These are phyloP conservation scores for Haplosporangium gracile DNA, from an alignment of 192 early-diverging fungal genomes.

Conservation along the genomic window DNA sequence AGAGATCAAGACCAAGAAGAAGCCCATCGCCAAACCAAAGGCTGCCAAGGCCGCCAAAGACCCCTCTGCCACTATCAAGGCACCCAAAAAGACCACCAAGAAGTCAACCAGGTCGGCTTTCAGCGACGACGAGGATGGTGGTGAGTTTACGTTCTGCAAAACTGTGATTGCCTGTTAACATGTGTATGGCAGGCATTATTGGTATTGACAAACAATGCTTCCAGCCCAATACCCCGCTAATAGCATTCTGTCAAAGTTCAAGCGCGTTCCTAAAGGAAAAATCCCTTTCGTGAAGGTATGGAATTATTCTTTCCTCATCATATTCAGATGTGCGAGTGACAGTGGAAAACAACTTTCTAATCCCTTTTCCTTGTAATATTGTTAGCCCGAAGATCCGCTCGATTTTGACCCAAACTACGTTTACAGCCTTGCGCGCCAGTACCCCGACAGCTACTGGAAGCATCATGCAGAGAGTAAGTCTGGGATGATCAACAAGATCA, in stretches of 20 bases:
- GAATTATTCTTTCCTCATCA: no score
- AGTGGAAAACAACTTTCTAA: not conserved
- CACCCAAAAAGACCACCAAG: constrained; percentile 36
- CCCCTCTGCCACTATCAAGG: constrained; percentile 10
- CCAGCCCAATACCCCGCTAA: not conserved
- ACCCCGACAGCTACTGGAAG: constrained; percentile 75
- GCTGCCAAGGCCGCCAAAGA: constrained; percentile 6
- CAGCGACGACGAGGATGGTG: constrained; percentile 53
- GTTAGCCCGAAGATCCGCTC: constrained; percentile 43
- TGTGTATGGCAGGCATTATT: no score
- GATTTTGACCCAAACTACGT: constrained; percentile 69
- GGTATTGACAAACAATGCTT: not conserved
- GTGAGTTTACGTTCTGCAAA: not conserved
- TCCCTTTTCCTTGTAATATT: not conserved
- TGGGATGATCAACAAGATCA: constrained; percentile 77
- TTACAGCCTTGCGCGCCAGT: constrained; percentile 62
- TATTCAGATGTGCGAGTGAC: not conserved
- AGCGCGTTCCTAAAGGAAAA: constrained; percentile 36
- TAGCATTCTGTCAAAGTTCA: constrained; percentile 28
- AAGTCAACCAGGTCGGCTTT: constrained; percentile 29
- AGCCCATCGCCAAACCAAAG: constrained; percentile 26
- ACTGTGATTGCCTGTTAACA: not conserved
- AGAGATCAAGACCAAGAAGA: constrained; percentile 52
- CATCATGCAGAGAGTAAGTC: constrained; percentile 63
- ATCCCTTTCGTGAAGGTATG: constrained; percentile 44